Base-by-base conservation (phyloP, 225 moss, liverwort and hornwort genomes). In the Pleurozium schreberi region DNA sequence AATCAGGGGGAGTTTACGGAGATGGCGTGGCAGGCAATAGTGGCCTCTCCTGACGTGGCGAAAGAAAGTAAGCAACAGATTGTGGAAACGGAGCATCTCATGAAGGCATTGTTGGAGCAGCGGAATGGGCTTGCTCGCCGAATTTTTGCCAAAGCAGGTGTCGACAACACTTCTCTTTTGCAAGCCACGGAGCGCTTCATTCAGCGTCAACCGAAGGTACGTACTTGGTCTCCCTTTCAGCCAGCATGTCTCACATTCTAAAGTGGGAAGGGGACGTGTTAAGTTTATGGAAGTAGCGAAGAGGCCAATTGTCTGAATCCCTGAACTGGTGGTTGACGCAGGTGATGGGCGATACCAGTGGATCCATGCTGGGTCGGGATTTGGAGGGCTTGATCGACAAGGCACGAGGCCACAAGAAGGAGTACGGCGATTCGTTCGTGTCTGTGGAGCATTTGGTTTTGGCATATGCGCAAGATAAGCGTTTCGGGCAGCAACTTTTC, bases 41-140 rank as follows among this genome's bases (percentile, higher is more conserved):
- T 99, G 55, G 95, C 96, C 43, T 97, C 96, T 43, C 96, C 94
- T 10, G 98, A 99, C 57, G 98, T 99, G 68, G 98, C 98, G 42
- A 97, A 97, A 92, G 98, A 97, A 90, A 97, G 93, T 65, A 99
- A 99, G 87, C 98, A 99, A 86, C 97, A 98, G 73, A 96, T 98
- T 88, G 98, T 98, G 50, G 98, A 98, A 89, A 96, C 98, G 28
- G 98, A 98, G 82, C 98, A 98, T 85, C 93, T 98, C 26, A 92
- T 98, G 98, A 98, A 98, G 88, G 97, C 98, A 50, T 93, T 98
- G 87, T 79, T 98, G 91, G 98, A 98, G 93, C 98, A 98, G 89
- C 92, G 96, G 63, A 98, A 98, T 89, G 98, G 98, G 60, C 95
- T 97, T 42, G 98, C 98, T 59, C 94, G 98, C 13, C 92, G 98